Evolutionary conservation across 495 filamentous ascomycete genomes (phyloP).

Genomic region (Halenospora varia): DNA sequence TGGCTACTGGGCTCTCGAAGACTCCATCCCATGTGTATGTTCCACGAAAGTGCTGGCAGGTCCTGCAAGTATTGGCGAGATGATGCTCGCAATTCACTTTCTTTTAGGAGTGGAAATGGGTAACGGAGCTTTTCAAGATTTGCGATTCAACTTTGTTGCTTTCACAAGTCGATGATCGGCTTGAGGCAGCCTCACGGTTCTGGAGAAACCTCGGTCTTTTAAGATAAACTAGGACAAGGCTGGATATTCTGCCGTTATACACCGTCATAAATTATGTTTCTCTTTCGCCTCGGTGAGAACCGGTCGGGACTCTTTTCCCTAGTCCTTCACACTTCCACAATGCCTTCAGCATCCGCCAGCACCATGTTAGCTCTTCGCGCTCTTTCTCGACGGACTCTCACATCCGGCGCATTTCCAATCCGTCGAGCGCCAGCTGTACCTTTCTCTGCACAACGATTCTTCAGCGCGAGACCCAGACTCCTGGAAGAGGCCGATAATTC

Average conservation of each 20-base stretch:
- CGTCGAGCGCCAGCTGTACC: background rate
- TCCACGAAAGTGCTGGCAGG: background rate
- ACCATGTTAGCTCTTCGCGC: background rate
- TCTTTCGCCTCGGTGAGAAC: background rate
- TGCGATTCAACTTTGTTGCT: background rate
- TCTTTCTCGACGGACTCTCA: background rate
- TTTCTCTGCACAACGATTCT: background rate
- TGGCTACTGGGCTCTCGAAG: constrained; percentile 9
- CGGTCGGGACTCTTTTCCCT: background rate
- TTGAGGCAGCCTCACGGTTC: background rate
- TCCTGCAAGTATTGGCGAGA: background rate
- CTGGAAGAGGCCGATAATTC: background rate
- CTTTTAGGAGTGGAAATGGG: background rate
- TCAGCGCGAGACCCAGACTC: background rate
- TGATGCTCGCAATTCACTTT: background rate
- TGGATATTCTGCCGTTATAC: background rate
- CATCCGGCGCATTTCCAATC: background rate
- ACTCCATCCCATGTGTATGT: background rate
- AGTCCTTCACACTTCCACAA: background rate
- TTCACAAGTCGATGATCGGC: background rate
- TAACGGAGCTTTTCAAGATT: too few species aligned
- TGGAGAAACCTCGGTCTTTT: background rate
- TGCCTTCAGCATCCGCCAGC: background rate
- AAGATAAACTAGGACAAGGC: background rate
- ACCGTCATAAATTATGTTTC: background rate